phyloP scores from a whole-genome alignment of 768 basidiomycete genomes.

The Rhizopogon sp. region DNA sequence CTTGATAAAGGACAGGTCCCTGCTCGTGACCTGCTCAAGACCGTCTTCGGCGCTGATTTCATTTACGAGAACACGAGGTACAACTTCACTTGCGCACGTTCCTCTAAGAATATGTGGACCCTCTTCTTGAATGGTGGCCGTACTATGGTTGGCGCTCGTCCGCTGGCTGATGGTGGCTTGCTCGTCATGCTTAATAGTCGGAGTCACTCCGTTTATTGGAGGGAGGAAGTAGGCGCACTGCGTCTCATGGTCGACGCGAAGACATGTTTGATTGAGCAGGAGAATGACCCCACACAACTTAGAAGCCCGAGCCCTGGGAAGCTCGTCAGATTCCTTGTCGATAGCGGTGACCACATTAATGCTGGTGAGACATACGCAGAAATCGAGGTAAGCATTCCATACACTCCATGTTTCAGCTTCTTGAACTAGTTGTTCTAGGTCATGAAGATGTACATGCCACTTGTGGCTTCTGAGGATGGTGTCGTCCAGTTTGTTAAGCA shows the following conservation, averaged over 20 bases:
- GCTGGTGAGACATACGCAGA: constrained; percentile 98
- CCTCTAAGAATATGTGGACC: constrained; percentile 85
- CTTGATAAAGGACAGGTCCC: constrained; percentile 99
- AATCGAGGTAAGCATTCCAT: constrained; percentile 69
- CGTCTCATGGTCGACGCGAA: constrained; percentile 93
- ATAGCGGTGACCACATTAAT: constrained; percentile 95
- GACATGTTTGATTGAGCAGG: constrained; percentile 98
- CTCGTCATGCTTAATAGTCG: constrained; percentile 88
- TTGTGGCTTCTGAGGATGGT: constrained; percentile 92
- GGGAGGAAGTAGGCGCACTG: constrained; percentile 94
- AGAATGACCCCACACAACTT: constrained; percentile 98
- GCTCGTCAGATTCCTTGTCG: constrained; percentile 89
- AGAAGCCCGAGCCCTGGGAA: constrained; percentile 96
- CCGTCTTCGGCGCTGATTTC: constrained; percentile 95
- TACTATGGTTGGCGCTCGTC: constrained; percentile 86
- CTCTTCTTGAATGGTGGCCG: constrained; percentile 95
- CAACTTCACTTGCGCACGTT: constrained; percentile 91
- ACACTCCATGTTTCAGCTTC: background rate
- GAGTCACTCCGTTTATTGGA: constrained; percentile 97
- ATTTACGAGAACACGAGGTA: constrained; percentile 96
- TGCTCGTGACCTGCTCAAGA: constrained; percentile 89
- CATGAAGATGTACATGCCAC: constrained; percentile 99
- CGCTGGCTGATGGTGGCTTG: constrained; percentile 92
- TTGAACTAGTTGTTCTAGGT: constrained; percentile 40
- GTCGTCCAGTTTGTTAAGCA: constrained; percentile 95